These are phyloP conservation scores for Didymella lethalis DNA, from an alignment of 2,329 filamentous ascomycete species.

Conservation along the genomic window DNA sequence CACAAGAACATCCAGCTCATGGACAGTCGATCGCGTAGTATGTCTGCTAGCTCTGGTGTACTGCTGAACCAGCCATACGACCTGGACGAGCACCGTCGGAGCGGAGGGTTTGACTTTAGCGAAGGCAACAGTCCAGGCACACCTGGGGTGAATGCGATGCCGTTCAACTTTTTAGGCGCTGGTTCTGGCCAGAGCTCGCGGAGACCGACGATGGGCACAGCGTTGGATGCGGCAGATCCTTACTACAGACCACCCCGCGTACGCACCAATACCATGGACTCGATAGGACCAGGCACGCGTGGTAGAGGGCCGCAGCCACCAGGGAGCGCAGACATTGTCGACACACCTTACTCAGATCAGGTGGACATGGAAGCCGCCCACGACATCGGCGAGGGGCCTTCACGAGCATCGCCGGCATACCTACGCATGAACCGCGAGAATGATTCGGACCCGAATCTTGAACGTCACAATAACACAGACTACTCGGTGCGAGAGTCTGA, in stretches of 20 bases:
- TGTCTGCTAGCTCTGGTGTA: conserved; percentile 69
- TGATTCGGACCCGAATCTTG: conserved; percentile 63
- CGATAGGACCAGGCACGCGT: conserved; percentile 57
- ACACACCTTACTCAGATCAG: conserved; percentile 56
- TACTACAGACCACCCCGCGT: conserved; percentile 88
- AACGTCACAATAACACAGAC: conserved; percentile 71
- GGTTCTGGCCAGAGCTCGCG: conserved; percentile 54
- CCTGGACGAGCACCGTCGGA: conserved; percentile 54
- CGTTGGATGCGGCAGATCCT: conserved; percentile 66
- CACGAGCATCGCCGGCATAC: conserved; percentile 58
- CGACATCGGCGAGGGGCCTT: conserved; percentile 46
- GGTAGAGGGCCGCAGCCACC: conserved; percentile 53
- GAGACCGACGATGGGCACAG: conserved; percentile 46
- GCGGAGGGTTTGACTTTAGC: conserved; percentile 63
- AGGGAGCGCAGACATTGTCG: conserved; percentile 57
- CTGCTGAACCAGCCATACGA: conserved; percentile 62
- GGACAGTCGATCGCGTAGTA: conserved; percentile 63
- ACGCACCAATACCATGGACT: conserved; percentile 65
- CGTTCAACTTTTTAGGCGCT: conserved; percentile 72
- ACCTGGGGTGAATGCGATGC: conserved; percentile 75
- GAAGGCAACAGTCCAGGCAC: conserved; percentile 67
- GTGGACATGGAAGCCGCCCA: conserved; percentile 44
- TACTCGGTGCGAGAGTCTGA: conserved; percentile 95
- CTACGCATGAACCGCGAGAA: conserved; percentile 56
- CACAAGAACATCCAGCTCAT: conserved; percentile 67